These are phyloP conservation scores for Podaxis mareebaensis DNA, from an alignment of 768 basidiomycete species.

Conservation along the genomic window DNA sequence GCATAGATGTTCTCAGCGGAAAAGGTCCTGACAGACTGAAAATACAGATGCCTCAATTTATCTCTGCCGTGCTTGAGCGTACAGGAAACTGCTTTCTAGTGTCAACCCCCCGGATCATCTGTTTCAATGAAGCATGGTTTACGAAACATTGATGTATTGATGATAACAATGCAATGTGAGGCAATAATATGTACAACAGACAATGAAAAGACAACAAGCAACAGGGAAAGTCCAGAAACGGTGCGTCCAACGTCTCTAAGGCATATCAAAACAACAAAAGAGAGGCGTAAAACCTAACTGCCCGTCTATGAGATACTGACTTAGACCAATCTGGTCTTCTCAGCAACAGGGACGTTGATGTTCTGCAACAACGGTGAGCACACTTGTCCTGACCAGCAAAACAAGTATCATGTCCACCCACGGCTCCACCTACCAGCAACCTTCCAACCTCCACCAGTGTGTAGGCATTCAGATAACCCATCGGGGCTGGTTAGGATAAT, in stretches of 20 bases:
- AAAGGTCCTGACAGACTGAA: too few species aligned
- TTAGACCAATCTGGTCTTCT: conserved; percentile 31
- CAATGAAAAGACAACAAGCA: not conserved
- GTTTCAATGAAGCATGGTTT: too few species aligned
- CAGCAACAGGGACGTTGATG: conserved; percentile 24
- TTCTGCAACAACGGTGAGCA: conserved; percentile 23
- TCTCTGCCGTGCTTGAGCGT: too few species aligned
- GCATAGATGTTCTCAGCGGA: too few species aligned
- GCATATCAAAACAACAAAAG: not conserved
- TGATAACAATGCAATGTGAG: not conserved
- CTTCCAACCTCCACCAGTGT: conserved; percentile 1
- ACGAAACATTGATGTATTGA: not conserved
- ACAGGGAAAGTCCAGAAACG: conserved; percentile 1
- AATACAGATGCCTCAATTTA: too few species aligned
- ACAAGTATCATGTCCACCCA: conserved; percentile 7
- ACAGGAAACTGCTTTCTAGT: too few species aligned
- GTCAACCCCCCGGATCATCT: too few species aligned
- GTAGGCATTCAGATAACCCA: conserved; percentile 33
- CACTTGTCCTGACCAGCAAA: conserved; percentile 1
- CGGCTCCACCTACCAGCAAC: not conserved
- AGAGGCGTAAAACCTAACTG: not conserved
- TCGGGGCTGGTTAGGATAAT: conserved; percentile 35
- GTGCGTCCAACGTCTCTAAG: conserved; percentile 7
- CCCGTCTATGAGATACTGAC: not conserved
- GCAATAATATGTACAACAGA: not conserved